Percentiles rank a stretch among this genome's conserved stretches.
phyloP scores from a whole-genome alignment of 1,284 basidiomycete species.

The Rhodofomes roseus region DNA sequence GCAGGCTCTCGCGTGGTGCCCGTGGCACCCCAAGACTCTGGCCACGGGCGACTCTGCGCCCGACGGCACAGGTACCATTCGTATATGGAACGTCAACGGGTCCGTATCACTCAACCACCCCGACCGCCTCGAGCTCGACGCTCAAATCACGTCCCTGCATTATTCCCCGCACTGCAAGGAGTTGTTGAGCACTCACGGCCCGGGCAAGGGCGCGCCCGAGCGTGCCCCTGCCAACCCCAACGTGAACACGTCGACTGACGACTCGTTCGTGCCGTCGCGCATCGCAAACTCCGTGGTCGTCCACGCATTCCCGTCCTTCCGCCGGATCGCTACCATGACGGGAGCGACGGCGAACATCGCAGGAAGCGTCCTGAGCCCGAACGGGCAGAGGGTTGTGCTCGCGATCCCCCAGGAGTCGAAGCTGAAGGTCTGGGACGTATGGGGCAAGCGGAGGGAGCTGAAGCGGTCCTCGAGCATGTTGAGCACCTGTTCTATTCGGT shows the following conservation, averaged over 20 bases:
- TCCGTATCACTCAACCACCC: conserved; percentile 44
- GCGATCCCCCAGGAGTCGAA: conserved; percentile 46
- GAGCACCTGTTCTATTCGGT: neutral
- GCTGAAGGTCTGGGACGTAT: conserved; percentile 51
- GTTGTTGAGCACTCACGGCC: conserved; percentile 81
- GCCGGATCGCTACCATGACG: conserved; percentile 38
- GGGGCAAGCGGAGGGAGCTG: conserved; percentile 47
- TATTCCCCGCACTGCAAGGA: conserved; percentile 88
- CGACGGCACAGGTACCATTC: conserved; percentile 64
- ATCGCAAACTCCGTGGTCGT: conserved; percentile 50
- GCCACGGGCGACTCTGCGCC: conserved; percentile 79
- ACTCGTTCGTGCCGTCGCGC: conserved; percentile 14
- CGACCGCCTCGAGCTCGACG: conserved; percentile 57
- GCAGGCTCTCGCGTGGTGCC: conserved; percentile 88
- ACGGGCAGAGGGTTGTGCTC: conserved; percentile 44
- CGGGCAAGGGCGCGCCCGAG: conserved; percentile 18
- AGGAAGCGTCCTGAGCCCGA: conserved; percentile 44
- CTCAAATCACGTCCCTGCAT: conserved; percentile 77
- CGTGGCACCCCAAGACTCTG: conserved; percentile 82
- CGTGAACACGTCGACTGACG: conserved; percentile 10
- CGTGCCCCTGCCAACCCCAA: conserved; percentile 23
- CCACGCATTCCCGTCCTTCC: conserved; percentile 50
- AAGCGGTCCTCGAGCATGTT: conserved; percentile 25
- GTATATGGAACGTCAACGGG: conserved; percentile 66
- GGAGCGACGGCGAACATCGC: conserved; percentile 40